Conservation (phyloP, 805 yeast genomes). For the Pichia scutulata region DNA sequence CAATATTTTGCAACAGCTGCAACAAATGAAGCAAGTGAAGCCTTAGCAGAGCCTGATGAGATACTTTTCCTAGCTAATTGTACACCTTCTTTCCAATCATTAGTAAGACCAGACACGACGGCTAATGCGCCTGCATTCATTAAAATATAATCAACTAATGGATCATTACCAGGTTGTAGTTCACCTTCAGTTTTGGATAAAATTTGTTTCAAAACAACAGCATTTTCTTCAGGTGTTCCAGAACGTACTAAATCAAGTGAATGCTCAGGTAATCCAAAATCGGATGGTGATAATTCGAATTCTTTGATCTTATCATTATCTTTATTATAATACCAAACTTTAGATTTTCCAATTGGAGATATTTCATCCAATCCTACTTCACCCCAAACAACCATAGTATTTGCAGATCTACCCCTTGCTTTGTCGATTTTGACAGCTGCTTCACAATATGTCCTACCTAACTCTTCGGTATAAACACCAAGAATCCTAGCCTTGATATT, state of each 20-base stretch:
- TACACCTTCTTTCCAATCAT: constrained; percentile 73
- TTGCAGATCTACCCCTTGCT: constrained; percentile 33
- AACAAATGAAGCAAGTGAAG: constrained; percentile 52
- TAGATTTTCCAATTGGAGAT: constrained; percentile 78
- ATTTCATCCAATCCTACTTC: constrained; percentile 88
- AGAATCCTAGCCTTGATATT: constrained; percentile 71
- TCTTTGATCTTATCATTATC: constrained; percentile 36
- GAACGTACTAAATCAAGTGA: constrained; percentile 60
- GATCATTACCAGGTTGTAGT: constrained; percentile 37
- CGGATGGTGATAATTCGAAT: constrained; percentile 50
- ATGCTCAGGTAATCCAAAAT: constrained; percentile 78
- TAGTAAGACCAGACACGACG: constrained; percentile 62
- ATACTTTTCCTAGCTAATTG: constrained; percentile 63
- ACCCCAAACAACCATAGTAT: constrained; percentile 89
- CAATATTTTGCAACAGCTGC: constrained; percentile 23
- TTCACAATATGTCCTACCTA: constrained; percentile 81
- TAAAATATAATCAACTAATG: constrained; percentile 83
- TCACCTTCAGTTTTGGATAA: constrained; percentile 37
- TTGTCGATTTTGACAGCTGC: constrained; percentile 62
- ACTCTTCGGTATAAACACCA: constrained; percentile 75
- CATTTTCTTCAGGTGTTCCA: constrained; percentile 85
- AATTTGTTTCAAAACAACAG: constrained; percentile 42
- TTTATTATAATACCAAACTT: constrained; percentile 57
- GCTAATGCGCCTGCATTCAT: constrained; percentile 86
- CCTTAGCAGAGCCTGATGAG: constrained; percentile 54